Base-by-base conservation (phyloP, 257 asterid species). In the Penstemon newberryi region DNA sequence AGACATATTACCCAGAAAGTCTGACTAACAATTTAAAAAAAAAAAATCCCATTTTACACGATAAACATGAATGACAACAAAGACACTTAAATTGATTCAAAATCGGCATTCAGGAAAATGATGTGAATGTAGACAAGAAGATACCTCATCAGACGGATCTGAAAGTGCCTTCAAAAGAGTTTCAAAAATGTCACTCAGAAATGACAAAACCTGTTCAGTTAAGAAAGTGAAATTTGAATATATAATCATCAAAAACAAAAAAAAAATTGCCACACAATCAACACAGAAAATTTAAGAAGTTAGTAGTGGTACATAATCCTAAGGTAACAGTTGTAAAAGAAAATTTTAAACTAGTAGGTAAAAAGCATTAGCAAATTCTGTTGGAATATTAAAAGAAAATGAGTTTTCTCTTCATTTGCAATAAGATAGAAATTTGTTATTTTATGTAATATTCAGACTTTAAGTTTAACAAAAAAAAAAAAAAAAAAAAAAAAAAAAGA, bases 61-160 rank as follows among this genome's bases (percentile, higher is more conserved):
- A 5, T 47, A 45, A 39, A 46, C 6, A n/a, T 6, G 33, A 65
- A 38, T 11, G 13, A 40, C 8, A 38, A 45, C 5, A 4, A n/a
- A 33, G 25, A 58, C 11, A 69, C 41, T 46, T 41, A n/a, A 13
- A 7, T 46, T n/a, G 18, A 46, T 3, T 6, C 42, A 60, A 18
- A 25, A 56, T 6, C 44, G 52, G 6, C 68, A 54, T 46, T 43
- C 60, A 65, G 54, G 70, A 76, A 13, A 69, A 62, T 15, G 50
- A 46, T 45, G 60, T 3, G 43, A 55, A 40, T 73, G 69, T 56
- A 55, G 9, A 46, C 50, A 56, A 68, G 80, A 79, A 81, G 72
- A 63, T 94, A 95, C 99, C 99, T 95, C 92, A 59, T 95, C 98
- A 51, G 98, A 95, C 56, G 97, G 96, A 85, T 95, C 99, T 60